Base-by-base conservation (phyloP, 108 stramenopile species). In the Mayamaea pseudoterrestris region DNA sequence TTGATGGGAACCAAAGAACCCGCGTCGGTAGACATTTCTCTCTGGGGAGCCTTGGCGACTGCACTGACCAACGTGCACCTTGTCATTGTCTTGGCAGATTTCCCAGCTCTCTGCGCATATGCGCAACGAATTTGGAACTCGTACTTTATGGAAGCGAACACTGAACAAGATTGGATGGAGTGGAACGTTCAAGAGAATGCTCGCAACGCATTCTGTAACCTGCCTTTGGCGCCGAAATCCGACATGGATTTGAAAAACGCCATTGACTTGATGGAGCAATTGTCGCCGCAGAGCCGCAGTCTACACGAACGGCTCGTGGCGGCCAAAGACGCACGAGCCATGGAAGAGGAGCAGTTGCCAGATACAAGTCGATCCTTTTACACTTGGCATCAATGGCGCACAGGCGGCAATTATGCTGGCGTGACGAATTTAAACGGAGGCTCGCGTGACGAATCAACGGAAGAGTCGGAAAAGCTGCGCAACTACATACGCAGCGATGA, bases 21-120 rank as follows among this genome's bases (percentile, higher is more conserved):
- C 5, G 63, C 70, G 11, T 31, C 50, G 37, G 53, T 76, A 8
- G 83, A 85, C 57, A 73, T 62, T 12, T 32, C 70, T 1, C 31
- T 85, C 1, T 85, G 79, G 74, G 73, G 67, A 8, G 78, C 80
- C 54, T 46, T 85, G 35, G 76, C 76, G 6, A 74, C 80, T 14
- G 83, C 83, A 11, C 55, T 80, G 7, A 63, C 65, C 44, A 71
- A 85, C 56, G 68, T 80, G 2, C 68, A 85, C 48, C 54, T 85
- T 30, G 73, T 80, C 4, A 60, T 66, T 9, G 52, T 80, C 17
- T 48, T 85, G 32, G 50, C 78, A n/a, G 57, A 71, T 14, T 73
- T 60, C 53, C 58, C 70, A 9, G 35, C 43, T 34, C 58, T 85
- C 44, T 55, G 70, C 14, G 23, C 52, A 21, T 85, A 67, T 50